Base-by-base conservation (phyloP, 116 monocot genomes). In the Phalaenopsis hybrid region DNA sequence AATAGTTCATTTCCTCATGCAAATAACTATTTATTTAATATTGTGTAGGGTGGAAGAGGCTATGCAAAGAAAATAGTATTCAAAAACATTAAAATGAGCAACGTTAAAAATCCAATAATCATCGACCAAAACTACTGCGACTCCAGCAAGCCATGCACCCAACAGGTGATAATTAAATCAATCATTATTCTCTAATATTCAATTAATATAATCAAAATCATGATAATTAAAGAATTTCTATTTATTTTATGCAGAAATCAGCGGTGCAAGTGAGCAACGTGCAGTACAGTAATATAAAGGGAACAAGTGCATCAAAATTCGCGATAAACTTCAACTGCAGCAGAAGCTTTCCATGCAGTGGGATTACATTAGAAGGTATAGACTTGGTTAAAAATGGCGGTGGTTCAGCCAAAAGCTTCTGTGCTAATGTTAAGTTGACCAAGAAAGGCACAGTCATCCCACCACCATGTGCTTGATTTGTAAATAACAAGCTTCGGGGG, bases 281-380 rank as follows among this genome's bases (percentile, higher is more conserved):
- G 34, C 6, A 70, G 46, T 87, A 81, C 81, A 57, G 83, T 43
- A 90, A 90, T 79, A 87, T 90, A 58, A 87, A 59, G 21, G 90
- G 87, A 48, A 87, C 87, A 57, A 85, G 79, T 52, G 85, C 90
- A 58, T 83, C 85, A 8, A 63, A 85, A 15, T 50, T 79, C 9
- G 85, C 85, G 4, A 87, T 90, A 28, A 79, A 68, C 8, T 83
- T 90, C 12, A 41, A 79, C 49, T 90, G 90, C 80, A 87, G 90
- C 81, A 79, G 63, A 57, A 81, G 18, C 55, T 5, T 81, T 72
- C 81, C 85, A 2, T 90, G 90, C 76, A 78, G 65, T 50, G 81
- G 28, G 16, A 85, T 90, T 46, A 2, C 57, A 20, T 23, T 90
- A 52, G 44, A 90, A 31, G 69, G 72, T 1, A 75, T 90, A 69